Conservation (phyloP, 371 early-diverging fungal genomes). For the Mortierella sp. region DNA sequence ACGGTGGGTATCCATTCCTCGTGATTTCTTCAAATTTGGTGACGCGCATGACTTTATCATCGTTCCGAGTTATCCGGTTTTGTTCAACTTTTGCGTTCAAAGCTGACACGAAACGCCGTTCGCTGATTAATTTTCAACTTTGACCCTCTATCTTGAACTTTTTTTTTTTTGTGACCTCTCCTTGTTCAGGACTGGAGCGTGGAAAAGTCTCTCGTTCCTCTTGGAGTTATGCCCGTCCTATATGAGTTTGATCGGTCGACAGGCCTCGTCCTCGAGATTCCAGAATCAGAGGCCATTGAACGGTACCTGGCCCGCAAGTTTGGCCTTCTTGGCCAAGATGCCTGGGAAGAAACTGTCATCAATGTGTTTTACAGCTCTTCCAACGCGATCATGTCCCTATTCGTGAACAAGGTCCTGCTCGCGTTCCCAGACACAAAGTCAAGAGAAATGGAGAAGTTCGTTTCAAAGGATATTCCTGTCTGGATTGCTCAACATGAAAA, state of each 20-base stretch:
- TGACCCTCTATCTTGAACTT: no score
- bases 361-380: conserved; percentile 41
- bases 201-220: conserved; percentile 21
- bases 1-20: no score
- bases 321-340: conserved; percentile 17
- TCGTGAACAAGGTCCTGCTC: conserved; percentile 39
- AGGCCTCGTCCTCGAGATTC: conserved; percentile 25
- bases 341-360: conserved; percentile 46
- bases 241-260: conserved; percentile 25
- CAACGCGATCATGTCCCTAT: conserved; percentile 33
- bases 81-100: no score
- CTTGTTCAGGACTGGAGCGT: conserved; percentile 41
- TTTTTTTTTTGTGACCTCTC: no score
- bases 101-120: no score
- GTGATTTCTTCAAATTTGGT: no score
- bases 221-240: conserved; percentile 39
- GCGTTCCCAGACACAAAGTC: conserved; percentile 43
- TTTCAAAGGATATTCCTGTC: conserved; percentile 12
- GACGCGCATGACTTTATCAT: no score
- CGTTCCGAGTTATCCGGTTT: no score
- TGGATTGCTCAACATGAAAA: conserved; percentile 47
- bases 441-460: conserved; percentile 28
- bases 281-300: conserved; percentile 49
- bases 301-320: conserved; percentile 44
- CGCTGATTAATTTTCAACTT: no score